phyloP scores from a whole-genome alignment of 495 filamentous ascomycete genomes.

The Penicillium coffeae region DNA sequence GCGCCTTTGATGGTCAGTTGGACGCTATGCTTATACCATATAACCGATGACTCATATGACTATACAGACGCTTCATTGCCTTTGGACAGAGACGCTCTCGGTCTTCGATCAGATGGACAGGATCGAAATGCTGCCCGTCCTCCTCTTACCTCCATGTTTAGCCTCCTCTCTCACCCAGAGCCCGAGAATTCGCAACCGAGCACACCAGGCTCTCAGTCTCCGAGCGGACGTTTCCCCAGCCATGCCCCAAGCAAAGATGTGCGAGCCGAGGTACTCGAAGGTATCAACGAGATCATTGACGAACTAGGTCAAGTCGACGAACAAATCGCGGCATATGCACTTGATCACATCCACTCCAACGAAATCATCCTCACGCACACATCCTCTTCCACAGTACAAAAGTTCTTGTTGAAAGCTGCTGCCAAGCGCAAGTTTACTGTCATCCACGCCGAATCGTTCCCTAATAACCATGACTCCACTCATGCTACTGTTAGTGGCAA shows the following conservation, averaged over 20 bases:
- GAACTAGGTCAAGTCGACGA: slow-evolving; percentile 85
- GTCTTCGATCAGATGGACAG: slow-evolving; percentile 29
- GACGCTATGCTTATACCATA: slow-evolving; percentile 11
- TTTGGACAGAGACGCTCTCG: slow-evolving; percentile 31
- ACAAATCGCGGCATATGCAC: slow-evolving; percentile 78
- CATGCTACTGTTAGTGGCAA: slow-evolving; percentile 57
- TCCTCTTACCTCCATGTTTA: slow-evolving; percentile 74
- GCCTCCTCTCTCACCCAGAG: slow-evolving; percentile 64
- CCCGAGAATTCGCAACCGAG: slow-evolving; percentile 42
- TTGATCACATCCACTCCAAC: slow-evolving; percentile 85
- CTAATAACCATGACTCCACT: slow-evolving; percentile 61
- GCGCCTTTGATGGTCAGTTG: slow-evolving; percentile 34
- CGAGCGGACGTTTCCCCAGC: slow-evolving; percentile 31
- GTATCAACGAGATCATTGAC: slow-evolving; percentile 87
- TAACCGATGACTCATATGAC: slow-evolving; percentile 9
- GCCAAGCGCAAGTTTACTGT: slow-evolving; percentile 85
- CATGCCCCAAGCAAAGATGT: slow-evolving; percentile 53
- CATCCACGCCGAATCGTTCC: slow-evolving; percentile 69
- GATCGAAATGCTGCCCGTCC: slow-evolving; percentile 48
- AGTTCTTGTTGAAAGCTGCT: slow-evolving; percentile 79
- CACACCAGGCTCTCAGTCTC: slow-evolving; percentile 41
- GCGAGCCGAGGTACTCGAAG: slow-evolving; percentile 82
- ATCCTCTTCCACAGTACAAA: slow-evolving; percentile 76
- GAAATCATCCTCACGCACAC: slow-evolving; percentile 85
- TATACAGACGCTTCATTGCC: slow-evolving; percentile 31